Base-by-base conservation (phyloP, 139 green algal genomes). In the Deuterostichococcus epilithicus region DNA sequence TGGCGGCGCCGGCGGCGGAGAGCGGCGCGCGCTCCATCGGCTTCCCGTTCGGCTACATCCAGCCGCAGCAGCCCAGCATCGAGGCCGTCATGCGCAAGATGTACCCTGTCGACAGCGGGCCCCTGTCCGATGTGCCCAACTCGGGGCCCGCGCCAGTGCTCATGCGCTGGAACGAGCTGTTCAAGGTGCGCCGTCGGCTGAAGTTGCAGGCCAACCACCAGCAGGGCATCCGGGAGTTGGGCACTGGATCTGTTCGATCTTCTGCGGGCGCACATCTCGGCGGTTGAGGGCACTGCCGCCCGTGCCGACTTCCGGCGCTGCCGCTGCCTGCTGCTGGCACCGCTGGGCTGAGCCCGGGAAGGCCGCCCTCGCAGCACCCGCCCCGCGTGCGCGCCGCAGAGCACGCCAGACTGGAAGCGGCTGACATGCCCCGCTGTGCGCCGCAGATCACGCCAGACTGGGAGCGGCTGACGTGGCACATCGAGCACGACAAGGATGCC, bases 31-130 rank as follows among this genome's bases (percentile, higher is more conserved):
- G 70, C 26, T 81, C 81, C 39, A 82, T 80, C 70, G 88, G 81
- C 0, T 97, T 90, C 70, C 78, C 82, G 4, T 97, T 92, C 38
- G 85, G 88, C 71, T 97, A 97, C 85, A 95, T 96, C 72, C 72
- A 85, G 36, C 92, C 92, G 0, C 5, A 59, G 1, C 72, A 78
- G 37, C 81, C 84, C 18, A 38, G 33, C 63, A 52, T 74, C 28
- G 44, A 82, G 38, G 70, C 22, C 23, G 74, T 86, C 58, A 87
- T 91, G 79, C 69, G 79, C 23, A 80, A 80, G 44, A 90, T 89
- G 77, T 88, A 85, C 63, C 82, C 82, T 8, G 78, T 67, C 6
- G 66, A 74, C 25, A 34, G 67, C 26, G 82, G 80, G 15, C 81
- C 76, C 1, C 60, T 89, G 13, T 69, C 33, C 26, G 68, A 86